Base-by-base conservation (phyloP, 257 asterid species). In the Verbena officinalis region DNA sequence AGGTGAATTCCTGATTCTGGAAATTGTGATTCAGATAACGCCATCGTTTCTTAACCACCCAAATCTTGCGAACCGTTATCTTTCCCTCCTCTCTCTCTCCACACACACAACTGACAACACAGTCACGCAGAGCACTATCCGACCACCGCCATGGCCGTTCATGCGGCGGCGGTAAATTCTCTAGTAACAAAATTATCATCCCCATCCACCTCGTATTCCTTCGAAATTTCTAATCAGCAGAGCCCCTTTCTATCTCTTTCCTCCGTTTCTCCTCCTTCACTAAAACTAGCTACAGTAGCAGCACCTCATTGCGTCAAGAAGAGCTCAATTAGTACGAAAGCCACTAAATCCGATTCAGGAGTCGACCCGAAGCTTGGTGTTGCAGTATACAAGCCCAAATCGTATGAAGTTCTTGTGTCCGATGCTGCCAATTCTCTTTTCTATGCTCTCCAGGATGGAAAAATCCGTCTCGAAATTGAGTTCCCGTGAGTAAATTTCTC, bases 301-400 rank as follows among this genome's bases (percentile, higher is more conserved):
- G 40, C 66, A 34, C 34, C 66, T 19, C 77, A 45, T 20, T 82
- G 80, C 71, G 68, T 65, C 69, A 76, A 44, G 70, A 84, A 71
- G 54, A 69, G 82, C 71, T 36, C 67, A 23, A 46, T 71, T 24
- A 44, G 59, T 20, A 86, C 86, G 12, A 76, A 75, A 58, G 70
- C 86, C 43, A 63, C 80, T 23, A 74, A 73, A 62, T 75, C 95
- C 9, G 81, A 70, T 21, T 55, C 80, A n/a, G 89, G 65, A 36
- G 61, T 50, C 8, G 75, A 82, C 78, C 90, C 89, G 0, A 84
- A 74, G 83, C 75, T 73, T 38, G 99, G 99, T 0, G 99, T 94
- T 31, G 65, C 97, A 4, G 86, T 94, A 57, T 94, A 94, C 83
- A 94, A 90, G 83, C 97, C 99, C 61, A 84, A 56, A 55, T 90